Evolutionary conservation across 1,284 basidiomycete genomes (phyloP), one percentile per base, ranked within the genome.

Genomic region (Vanrija sp.): DNA sequence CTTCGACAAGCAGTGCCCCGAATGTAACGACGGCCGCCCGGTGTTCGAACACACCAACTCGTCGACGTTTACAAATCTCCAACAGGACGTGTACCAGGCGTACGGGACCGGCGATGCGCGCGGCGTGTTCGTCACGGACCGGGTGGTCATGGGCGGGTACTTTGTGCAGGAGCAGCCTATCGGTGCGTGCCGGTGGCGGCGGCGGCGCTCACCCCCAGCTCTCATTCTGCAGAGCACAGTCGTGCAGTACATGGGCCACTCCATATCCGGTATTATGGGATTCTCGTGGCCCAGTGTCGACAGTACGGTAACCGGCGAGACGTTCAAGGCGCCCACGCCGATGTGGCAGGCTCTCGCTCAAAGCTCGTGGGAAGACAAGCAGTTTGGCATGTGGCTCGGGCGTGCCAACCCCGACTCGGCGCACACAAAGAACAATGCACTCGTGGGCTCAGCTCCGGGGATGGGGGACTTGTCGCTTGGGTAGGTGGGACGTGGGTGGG

Each of bases 371-470:
- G 80, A 84, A 54, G 67, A 80, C 6, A 85, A 86, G 0, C 61
- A 89, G 23, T 89, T 92, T 83, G 82, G 82, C 0, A 87, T 92
- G 69, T 85, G 88, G 61, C 78, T 92, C 25, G 86, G 86, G n/a
- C 82, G 88, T 19, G 19, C 40, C 16, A 40, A 14, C 12, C 15
- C 7, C 18, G 39, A 26, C 48, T 18, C 39, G 25, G 16, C 16
- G n/a, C 28, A 23, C 40, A 43, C 18, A 10, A 21, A 18, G 26
- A 18, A 49, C 39, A 26, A 40, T n/a, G 48, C 25, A n/a, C n/a
- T 43, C 9, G 12, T 34, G 14, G 34, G 34, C 10, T 34, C 34
- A n/a, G 19, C 7, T 5, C n/a, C 40, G 19, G n/a, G 19, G 9
- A 21, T n/a, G n/a, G 40, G 40, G 1, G 19, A 18, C n/a, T 12